Conservation (phyloP, 306 rosid genomes). For the Gillenia trifoliata region DNA sequence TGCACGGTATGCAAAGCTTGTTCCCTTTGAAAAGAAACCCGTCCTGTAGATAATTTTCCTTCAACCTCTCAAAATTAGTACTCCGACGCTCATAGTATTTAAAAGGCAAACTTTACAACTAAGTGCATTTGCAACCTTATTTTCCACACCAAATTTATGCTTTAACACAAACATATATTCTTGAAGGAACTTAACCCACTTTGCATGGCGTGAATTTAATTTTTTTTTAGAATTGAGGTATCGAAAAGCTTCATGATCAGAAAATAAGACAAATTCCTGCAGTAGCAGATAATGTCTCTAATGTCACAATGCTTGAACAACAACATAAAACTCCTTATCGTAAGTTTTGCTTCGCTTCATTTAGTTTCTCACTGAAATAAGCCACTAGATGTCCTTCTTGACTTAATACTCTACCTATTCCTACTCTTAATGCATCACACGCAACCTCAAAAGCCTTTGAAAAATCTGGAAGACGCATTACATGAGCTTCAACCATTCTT, state of each 20-base stretch:
- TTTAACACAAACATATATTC: not conserved
- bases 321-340: not conserved
- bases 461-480: not conserved
- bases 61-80: not conserved
- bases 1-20: not conserved
- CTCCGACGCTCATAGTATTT: not conserved
- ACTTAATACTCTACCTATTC: not conserved
- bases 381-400: not conserved
- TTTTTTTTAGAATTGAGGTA: not conserved
- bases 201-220: not conserved
- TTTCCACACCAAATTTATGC: not conserved
- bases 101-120: not conserved
- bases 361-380: constrained; percentile 6
- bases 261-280: no score
- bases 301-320: not conserved
- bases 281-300: not conserved
- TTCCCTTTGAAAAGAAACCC: not conserved
- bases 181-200: not conserved
- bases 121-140: not conserved
- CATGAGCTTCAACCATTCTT: not conserved
- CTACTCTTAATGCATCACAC: not conserved
- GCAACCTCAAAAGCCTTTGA: not conserved
- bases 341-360: not conserved
- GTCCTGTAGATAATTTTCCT: not conserved
- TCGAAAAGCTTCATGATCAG: no score